A percentile compares a stretch with the other conserved stretches of the same genome.
Evolutionary conservation across 2,329 filamentous ascomycete species (phyloP).

Genomic region (Paecilomyces fulvus): DNA sequence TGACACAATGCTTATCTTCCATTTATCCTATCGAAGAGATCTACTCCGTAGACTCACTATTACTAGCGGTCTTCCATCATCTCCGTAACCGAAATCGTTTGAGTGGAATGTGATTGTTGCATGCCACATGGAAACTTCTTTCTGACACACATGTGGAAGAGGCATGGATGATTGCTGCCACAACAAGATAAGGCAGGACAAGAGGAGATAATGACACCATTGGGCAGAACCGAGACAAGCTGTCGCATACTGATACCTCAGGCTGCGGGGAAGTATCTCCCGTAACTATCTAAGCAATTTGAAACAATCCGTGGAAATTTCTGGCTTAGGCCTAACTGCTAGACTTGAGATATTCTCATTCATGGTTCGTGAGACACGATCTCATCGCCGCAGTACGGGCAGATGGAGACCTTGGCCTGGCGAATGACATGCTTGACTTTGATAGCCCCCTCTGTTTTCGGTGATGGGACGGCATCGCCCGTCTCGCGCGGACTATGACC

Average conservation of each 20-base stretch:
- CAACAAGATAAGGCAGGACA: neutral
- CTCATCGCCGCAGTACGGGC: neutral
- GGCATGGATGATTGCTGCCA: neutral
- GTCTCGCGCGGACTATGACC: constrained; percentile 15
- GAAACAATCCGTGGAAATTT: neutral
- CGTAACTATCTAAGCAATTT: neutral
- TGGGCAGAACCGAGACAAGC: neutral
- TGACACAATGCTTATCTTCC: neutral
- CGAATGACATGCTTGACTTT: constrained; percentile 25
- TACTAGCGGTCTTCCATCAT: neutral
- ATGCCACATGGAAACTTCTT: neutral
- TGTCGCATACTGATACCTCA: neutral
- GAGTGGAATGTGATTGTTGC: neutral
- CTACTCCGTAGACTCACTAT: neutral
- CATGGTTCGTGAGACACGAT: neutral
- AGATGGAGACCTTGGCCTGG: constrained; percentile 22
- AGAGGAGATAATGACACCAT: neutral
- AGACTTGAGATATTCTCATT: neutral
- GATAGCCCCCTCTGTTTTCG: constrained; percentile 14
- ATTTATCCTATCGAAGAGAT: neutral
- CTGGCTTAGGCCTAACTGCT: neutral
- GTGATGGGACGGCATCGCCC: constrained; percentile 10
- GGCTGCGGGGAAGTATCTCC: neutral
- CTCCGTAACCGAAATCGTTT: neutral
- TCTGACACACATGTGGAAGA: neutral